Base-by-base conservation (phyloP, 2,329 filamentous ascomycete genomes). In the Basipetospora chlamydospora region DNA sequence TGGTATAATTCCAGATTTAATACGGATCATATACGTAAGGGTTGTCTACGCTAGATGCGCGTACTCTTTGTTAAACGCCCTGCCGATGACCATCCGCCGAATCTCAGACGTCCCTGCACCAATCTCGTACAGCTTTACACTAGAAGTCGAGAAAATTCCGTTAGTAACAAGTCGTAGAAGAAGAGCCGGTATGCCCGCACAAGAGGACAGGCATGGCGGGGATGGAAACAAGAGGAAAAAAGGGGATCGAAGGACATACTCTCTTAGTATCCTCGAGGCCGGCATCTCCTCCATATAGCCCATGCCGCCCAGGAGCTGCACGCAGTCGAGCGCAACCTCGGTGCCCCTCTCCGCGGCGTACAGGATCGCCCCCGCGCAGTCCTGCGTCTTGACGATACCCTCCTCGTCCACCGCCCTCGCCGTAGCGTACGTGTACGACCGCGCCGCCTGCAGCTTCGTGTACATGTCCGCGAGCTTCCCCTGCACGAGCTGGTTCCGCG, bases 391-490 rank as follows among this genome's bases (percentile, higher is more conserved):
- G 47, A 94, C 78, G 2, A 65, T 42, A 9, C 76, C 78, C 10
- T 73, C 62, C 54, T 88, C 82, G 48, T 95, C 88, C 15, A 95
- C 80, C 2, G 71, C 68, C 32, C 71, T 69, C 3, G 90, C 90
- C 0, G 87, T 87, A 26, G 69, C 63, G 52, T 93, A 93, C 0
- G 88, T 96, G 58, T 94, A 95, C 3, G 86, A 72, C n/a, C 77
- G 67, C 12, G 80, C 77, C 9, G 82, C 86, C 49, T 83, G 79
- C 41, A 90, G 72, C 58, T 93, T 93, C 33, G 86, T 95, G 61
- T 96, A 92, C 87, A 98, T 95, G 56, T 96, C 87, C 39, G 90
- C 86, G 31, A 96, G 68, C 53, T 87, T 88, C 39, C 83, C 88
- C 59, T 96, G 90, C 16, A 96, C 70, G 43, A 96, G 68, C 58